A percentile compares a stretch with the other conserved stretches of the same genome.
These are phyloP conservation scores for Monosporozyma siamensis DNA, from an alignment of 805 yeast species.

Conservation along the genomic window DNA sequence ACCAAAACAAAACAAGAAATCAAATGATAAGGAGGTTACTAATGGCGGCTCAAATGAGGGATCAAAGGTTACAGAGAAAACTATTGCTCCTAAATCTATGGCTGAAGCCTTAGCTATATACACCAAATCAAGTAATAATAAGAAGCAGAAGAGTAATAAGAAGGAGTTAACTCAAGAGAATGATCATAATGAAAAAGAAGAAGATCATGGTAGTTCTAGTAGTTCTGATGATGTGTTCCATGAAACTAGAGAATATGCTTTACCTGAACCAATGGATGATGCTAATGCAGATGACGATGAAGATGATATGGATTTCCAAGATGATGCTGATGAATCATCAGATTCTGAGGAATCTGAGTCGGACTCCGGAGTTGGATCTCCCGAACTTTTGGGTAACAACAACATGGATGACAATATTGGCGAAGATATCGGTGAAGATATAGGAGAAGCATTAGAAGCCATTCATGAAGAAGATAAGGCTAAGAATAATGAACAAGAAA, in stretches of 20 bases:
- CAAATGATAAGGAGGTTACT: no score
- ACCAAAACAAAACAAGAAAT: background rate
- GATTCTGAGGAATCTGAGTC: background rate
- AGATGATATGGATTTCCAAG: conserved; percentile 1
- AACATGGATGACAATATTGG: conserved; percentile 19
- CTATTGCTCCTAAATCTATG: conserved; percentile 45
- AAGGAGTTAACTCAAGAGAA: conserved; percentile 9
- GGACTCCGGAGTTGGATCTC: background rate
- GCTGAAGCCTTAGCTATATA: conserved; percentile 38
- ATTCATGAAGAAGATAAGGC: background rate
- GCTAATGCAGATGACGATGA: conserved; percentile 1
- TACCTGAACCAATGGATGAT: background rate
- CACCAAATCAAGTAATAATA: conserved; percentile 7
- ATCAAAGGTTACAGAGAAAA: conserved; percentile 52
- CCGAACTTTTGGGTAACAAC: background rate
- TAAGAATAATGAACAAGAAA: conserved; percentile 14
- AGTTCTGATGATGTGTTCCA: conserved; percentile 16
- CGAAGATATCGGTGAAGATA: conserved; percentile 29
- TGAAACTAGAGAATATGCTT: conserved; percentile 12
- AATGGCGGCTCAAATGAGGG: conserved; percentile 17
- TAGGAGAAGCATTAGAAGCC: conserved; percentile 14
- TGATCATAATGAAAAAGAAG: background rate
- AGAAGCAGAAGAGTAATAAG: background rate
- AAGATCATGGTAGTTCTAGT: background rate
- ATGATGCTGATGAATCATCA: background rate